Evolutionary conservation across 192 early-diverging fungal genomes (phyloP), one percentile per base, ranked within the genome.

Genomic region (Rhizoclosmatium sp.): DNA sequence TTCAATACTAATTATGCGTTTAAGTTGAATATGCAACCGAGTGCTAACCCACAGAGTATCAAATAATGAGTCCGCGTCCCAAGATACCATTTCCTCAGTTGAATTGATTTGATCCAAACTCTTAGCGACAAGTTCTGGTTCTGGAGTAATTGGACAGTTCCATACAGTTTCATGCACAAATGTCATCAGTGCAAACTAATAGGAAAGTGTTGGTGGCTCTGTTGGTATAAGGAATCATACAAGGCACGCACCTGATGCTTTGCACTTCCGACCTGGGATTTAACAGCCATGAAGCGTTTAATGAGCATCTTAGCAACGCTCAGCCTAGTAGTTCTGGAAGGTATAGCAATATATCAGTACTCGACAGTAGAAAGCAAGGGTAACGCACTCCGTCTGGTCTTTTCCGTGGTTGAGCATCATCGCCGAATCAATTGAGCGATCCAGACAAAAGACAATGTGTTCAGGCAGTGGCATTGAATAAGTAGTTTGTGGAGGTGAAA

Each of bases 201-300:
- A 42, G 39, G 39, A 66, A 39, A 16, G n/a, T 78, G 77, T 75
- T 68, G 31, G 46, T 14, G 40, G 14, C 23, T 41, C 21, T 3
- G 54, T 9, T 78, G 47, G 58, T 31, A 47, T 14, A 54, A 14
- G 42, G 45, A 21, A 51, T 7, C 41, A 41, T 54, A 51, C 31
- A 31, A 31, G 31, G 31, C 31, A 31, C 31, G 31, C 31, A 31
- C 56, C 56, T 59, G 56, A 47, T 31, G 23, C 54, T 60, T 78
- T 19, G 23, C 67, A 14, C 16, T 19, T 48, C 61, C 60, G 78
- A 69, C 10, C 42, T 14, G 2, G 42, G 68, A 45, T 56, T 79
- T 79, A 14, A 61, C 47, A 44, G 31, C 46, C 51, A 79, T 59
- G 49, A 79, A 79, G n/a, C 78, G 78, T 51, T 79, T 79, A 40